Percentiles rank a stretch among this genome's conserved stretches.
These are phyloP conservation scores for Cadophora sp. DNA, from an alignment of 2,329 filamentous ascomycete species.

Conservation along the genomic window DNA sequence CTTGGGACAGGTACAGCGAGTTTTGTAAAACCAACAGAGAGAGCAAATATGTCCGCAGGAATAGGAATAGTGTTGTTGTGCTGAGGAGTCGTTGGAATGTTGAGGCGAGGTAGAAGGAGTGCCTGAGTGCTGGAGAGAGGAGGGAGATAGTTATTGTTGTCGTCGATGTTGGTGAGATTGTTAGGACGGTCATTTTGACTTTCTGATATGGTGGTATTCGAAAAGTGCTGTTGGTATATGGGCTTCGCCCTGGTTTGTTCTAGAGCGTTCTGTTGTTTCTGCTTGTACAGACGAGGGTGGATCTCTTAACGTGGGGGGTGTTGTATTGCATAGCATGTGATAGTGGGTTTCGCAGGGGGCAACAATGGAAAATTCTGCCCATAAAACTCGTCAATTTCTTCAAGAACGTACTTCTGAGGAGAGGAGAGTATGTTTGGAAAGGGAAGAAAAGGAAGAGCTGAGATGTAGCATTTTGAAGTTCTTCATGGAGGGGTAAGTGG, in stretches of 20 bases:
- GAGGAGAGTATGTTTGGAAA: neutral
- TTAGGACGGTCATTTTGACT: constrained; percentile 29
- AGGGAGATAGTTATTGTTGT: constrained; percentile 17
- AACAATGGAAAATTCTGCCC: neutral
- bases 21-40: constrained; percentile 33
- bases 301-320: neutral
- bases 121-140: constrained; percentile 28
- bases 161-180: constrained; percentile 17
- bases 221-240: neutral
- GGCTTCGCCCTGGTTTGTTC: neutral
- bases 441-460: neutral
- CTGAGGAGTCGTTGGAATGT: constrained; percentile 29
- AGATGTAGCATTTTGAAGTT: neutral
- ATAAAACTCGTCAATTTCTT: constrained; percentile 3
- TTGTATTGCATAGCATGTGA: constrained; percentile 1
- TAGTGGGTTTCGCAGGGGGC: constrained; percentile 12
- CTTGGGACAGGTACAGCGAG: constrained; percentile 27
- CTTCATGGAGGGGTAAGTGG: constrained; percentile 2
- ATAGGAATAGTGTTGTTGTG: constrained; percentile 35
- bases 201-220: neutral
- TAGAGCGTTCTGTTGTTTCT: constrained; percentile 1
- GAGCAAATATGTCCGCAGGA: constrained; percentile 31
- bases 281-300: neutral
- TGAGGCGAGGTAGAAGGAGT: constrained; percentile 27
- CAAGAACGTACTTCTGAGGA: neutral